Evolutionary conservation across 148 eudicot species (phyloP).

Genomic region (Gaultheria prostrata): DNA sequence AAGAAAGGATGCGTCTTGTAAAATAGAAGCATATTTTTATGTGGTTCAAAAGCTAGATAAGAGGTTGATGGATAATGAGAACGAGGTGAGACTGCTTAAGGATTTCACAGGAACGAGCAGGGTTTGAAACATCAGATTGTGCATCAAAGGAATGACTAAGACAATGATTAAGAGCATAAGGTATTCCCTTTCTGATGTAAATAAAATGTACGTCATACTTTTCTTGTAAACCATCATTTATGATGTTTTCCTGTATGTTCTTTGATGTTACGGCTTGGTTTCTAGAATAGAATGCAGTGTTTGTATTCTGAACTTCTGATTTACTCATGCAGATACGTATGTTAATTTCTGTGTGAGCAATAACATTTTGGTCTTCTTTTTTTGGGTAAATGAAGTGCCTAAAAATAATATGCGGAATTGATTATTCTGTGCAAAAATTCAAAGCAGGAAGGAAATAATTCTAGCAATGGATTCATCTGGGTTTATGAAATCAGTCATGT

Average conservation of each 20-base stretch:
- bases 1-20: slow-evolving; percentile 18
- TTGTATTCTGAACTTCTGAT: not conserved
- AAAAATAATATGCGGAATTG: too few species aligned
- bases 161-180: not conserved
- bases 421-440: not conserved
- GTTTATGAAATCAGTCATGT: too few species aligned
- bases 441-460: not conserved
- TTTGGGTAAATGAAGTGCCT: not conserved
- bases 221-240: not conserved
- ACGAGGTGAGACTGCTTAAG: slow-evolving; percentile 33
- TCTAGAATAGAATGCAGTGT: not conserved
- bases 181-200: not conserved
- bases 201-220: slow-evolving; percentile 2
- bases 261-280: not conserved
- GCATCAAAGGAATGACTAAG: slow-evolving; percentile 6
- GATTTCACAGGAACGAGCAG: slow-evolving; percentile 21
- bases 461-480: too few species aligned
- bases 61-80: slow-evolving; percentile 34
- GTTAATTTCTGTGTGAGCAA: not conserved
- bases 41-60: slow-evolving; percentile 26
- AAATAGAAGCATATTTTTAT: slow-evolving; percentile 24
- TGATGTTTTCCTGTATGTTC: not conserved
- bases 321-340: not conserved
- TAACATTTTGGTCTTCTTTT: not conserved
- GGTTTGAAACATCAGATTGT: slow-evolving; percentile 23